Conservation (phyloP, 805 yeast species). For the Cyberlindnera maclurae region DNA sequence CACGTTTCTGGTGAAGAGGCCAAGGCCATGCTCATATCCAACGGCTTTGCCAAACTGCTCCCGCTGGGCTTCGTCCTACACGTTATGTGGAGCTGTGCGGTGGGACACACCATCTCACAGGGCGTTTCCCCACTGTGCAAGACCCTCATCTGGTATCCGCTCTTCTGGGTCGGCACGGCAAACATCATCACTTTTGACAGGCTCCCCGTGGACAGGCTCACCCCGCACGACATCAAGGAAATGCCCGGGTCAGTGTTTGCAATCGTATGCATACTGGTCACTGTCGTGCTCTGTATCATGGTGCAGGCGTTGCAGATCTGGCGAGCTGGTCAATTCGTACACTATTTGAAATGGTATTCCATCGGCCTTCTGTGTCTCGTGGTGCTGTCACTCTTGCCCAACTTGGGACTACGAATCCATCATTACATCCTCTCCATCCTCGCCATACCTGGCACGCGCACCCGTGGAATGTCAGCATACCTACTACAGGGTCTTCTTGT, state of each 20-base stretch:
- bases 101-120: constrained; percentile 40
- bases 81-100: constrained; percentile 58
- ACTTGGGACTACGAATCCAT: constrained; percentile 68
- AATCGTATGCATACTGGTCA: constrained; percentile 40
- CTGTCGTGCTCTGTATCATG: constrained; percentile 47
- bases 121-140: constrained; percentile 34
- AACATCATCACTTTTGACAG: constrained; percentile 86
- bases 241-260: constrained; percentile 77
- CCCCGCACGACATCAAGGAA: constrained; percentile 57
- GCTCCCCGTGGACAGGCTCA: constrained; percentile 80
- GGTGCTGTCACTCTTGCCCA: constrained; percentile 46
- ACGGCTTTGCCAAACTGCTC: constrained; percentile 65
- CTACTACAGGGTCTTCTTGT: constrained; percentile 77
- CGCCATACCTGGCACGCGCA: constrained; percentile 77
- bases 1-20: constrained; percentile 46
- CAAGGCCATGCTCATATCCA: constrained; percentile 56
- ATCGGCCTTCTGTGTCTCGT: constrained; percentile 37
- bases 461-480: constrained; percentile 62
- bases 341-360: constrained; percentile 50
- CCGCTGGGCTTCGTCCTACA: constrained; percentile 69
- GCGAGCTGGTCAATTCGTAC: constrained; percentile 63
- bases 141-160: constrained; percentile 56
- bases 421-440: constrained; percentile 77
- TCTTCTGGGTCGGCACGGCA: constrained; percentile 77
- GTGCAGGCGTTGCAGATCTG: constrained; percentile 76